Evolutionary conservation across 768 basidiomycete species (phyloP), one percentile per base, ranked within the genome.

Genomic region (Pleurotus cornucopiae): DNA sequence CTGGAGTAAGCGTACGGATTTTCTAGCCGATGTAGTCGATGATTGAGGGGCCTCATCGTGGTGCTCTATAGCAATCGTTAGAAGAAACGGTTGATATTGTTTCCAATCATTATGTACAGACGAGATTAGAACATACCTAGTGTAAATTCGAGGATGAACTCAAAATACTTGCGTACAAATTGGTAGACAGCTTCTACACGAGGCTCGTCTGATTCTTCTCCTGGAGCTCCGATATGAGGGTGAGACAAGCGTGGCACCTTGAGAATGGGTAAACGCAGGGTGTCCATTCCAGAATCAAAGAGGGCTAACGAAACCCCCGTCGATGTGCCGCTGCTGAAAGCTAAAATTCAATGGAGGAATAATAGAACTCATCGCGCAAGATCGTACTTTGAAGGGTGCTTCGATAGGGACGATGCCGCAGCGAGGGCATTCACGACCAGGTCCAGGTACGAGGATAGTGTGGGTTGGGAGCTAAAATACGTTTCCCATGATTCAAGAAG

Each of bases 201-300:
- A 40, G 60, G 58, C 21, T 41, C 25, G 20, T 46, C 37, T 37
- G 34, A 21, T 16, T 13, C 14, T 37, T 54, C 53, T 6, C 26
- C 45, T 23, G 37, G 38, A 39, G 9, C 47, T 39, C 7, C 47
- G 45, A 25, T 37, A 26, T 13, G n/a, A 40, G n/a, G 20, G 34
- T 56, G 45, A 48, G 53, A 46, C 6, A 47, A 5, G 25, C 37
- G 58, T 2, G 69, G 70, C 21, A 61, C 58, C 26, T 71, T 75
- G 23, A 75, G 62, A 11, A 84, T 66, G 1, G 85, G 82, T 2
- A 85, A 69, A 56, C 70, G 75, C 48, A 85, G 61, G n/a, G 71
- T 62, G 47, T 76, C 71, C n/a, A 88, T 61, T 23, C 71, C 71
- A 20, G 83, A 81, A 63, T 89, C 87, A 60, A 89, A 89, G 13